A percentile compares a stretch with the other conserved stretches of the same genome.
Evolutionary conservation across 148 eudicot species (phyloP).

Genomic region (Rheum nobile): DNA sequence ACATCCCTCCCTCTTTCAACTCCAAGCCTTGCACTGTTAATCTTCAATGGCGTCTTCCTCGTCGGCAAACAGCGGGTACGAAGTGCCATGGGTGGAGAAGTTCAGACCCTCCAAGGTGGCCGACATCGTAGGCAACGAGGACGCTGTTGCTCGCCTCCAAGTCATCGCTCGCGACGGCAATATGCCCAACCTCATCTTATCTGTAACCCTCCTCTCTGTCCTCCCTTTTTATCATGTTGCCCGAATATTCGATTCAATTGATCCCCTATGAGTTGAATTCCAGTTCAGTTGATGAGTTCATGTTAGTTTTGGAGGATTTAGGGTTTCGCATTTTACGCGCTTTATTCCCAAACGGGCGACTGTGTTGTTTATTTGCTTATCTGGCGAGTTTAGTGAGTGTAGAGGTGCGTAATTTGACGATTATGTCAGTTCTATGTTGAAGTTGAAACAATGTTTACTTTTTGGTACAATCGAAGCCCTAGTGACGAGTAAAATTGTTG

Average conservation of each 20-base stretch:
- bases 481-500: neutral
- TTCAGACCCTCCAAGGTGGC: slow-evolving; percentile 65
- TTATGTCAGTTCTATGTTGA: neutral
- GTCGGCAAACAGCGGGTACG: slow-evolving; percentile 30
- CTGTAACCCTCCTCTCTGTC: slow-evolving; percentile 23
- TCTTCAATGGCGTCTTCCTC: slow-evolving; percentile 37
- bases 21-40: neutral
- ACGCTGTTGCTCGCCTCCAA: slow-evolving; percentile 82
- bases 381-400: neutral
- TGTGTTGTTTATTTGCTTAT: neutral
- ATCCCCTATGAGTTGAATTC: neutral
- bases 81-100: slow-evolving; percentile 96
- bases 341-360: neutral
- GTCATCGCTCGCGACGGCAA: slow-evolving; percentile 95
- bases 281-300: neutral
- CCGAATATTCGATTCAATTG: neutral
- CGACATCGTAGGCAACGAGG: slow-evolving; percentile 93
- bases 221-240: neutral
- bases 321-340: neutral
- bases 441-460: neutral
- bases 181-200: slow-evolving; percentile 85
- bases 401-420: neutral
- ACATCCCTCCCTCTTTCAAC: neutral
- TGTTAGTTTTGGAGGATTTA: neutral
- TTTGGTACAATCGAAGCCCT: neutral